phyloP scores from a whole-genome alignment of 495 filamentous ascomycete genomes.

The Aspergillus steynii region DNA sequence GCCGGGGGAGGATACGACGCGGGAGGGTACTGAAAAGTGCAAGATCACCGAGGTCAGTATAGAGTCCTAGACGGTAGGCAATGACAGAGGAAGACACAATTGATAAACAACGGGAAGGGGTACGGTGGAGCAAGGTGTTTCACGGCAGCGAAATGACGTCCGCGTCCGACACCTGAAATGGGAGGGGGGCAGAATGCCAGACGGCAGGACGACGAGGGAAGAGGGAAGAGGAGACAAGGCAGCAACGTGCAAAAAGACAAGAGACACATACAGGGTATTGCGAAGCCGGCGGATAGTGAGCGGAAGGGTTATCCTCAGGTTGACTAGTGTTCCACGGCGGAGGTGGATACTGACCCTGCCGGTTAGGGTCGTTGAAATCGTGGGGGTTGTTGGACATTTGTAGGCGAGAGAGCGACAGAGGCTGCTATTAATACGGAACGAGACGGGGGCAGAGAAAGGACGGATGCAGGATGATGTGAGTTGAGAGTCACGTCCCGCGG shows the following conservation, averaged over 20 bases:
- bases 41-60: background rate
- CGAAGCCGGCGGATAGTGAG: slow-evolving; percentile 33
- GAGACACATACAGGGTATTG: slow-evolving; percentile 46
- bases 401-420: slow-evolving; percentile 21
- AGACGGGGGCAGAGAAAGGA: slow-evolving; percentile 17
- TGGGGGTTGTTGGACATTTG: slow-evolving; percentile 53
- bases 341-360: slow-evolving; percentile 48
- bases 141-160: background rate
- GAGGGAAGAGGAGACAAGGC: slow-evolving; percentile 10
- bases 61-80: slow-evolving; percentile 3
- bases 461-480: slow-evolving; percentile 34
- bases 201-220: background rate
- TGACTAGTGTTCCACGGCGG: slow-evolving; percentile 48
- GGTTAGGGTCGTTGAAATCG: slow-evolving; percentile 43
- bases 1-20: slow-evolving; percentile 41
- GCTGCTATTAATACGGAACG: slow-evolving; percentile 21
- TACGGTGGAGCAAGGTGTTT: background rate
- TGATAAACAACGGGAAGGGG: background rate
- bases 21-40: slow-evolving; percentile 35
- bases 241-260: slow-evolving; percentile 9
- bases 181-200: background rate
- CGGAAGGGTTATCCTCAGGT: slow-evolving; percentile 40
- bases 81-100: slow-evolving; percentile 9
- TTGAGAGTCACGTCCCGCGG: slow-evolving; percentile 25
- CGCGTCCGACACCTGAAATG: background rate